These are phyloP conservation scores for Hortaea sp. DNA, from an alignment of 2,329 filamentous ascomycete species.

Conservation along the genomic window DNA sequence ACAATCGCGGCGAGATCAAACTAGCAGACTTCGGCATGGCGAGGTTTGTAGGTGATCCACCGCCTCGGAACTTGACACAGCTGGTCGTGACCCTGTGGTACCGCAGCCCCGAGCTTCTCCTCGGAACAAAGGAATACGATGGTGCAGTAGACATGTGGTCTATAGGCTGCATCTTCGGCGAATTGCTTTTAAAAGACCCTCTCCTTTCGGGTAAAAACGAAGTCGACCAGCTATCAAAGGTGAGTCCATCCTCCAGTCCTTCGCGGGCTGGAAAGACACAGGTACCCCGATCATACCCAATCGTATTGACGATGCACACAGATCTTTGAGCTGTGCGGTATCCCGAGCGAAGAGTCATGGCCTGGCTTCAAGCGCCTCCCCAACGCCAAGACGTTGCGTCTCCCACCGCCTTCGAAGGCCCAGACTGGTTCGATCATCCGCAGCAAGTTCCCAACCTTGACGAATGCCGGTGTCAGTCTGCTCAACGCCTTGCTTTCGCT, in stretches of 20 bases:
- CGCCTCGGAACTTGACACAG: constrained; percentile 66
- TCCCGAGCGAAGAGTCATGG: constrained; percentile 75
- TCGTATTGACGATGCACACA: constrained; percentile 19
- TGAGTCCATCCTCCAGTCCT: constrained; percentile 22
- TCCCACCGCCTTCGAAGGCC: constrained; percentile 38
- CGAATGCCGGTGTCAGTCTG: constrained; percentile 60
- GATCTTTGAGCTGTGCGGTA: constrained; percentile 82
- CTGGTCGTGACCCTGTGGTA: constrained; percentile 98
- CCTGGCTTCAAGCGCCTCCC: constrained; percentile 78
- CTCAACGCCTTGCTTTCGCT: constrained; percentile 62
- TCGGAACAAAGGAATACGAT: constrained; percentile 68
- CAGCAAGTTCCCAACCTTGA: constrained; percentile 71
- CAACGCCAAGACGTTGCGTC: constrained; percentile 68
- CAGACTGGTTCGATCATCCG: constrained; percentile 47
- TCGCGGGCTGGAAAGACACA: constrained; percentile 17
- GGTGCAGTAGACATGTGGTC: constrained; percentile 87
- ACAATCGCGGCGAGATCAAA: constrained; percentile 89
- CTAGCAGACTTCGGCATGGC: constrained; percentile 98
- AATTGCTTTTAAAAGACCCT: constrained; percentile 74
- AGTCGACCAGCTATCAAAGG: constrained; percentile 72
- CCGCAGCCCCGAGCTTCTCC: constrained; percentile 77
- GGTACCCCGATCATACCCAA: no score
- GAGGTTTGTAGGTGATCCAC: constrained; percentile 71
- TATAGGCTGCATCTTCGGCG: constrained; percentile 89
- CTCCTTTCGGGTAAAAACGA: constrained; percentile 84